phyloP scores from a whole-genome alignment of 2,329 filamentous ascomycete genomes.

The Myriosclerotinia scirpicola region DNA sequence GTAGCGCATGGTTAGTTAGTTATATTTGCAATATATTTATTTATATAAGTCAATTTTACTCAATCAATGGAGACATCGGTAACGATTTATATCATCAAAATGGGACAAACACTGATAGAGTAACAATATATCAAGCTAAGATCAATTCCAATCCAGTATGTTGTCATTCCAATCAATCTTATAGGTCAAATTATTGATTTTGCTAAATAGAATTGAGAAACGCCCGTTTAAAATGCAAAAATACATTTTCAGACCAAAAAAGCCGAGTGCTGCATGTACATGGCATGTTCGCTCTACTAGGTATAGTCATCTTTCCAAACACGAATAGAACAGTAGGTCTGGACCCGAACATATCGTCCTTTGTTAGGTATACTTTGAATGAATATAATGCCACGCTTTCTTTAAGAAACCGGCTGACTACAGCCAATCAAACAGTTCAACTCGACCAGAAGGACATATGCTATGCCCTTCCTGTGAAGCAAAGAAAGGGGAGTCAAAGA shows the following conservation, averaged over 20 bases:
- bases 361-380: not conserved
- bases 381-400: not conserved
- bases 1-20: slow-evolving; percentile 2
- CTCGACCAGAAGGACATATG: not conserved
- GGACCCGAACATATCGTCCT: slow-evolving; percentile 9
- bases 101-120: not conserved
- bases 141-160: no score
- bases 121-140: not conserved
- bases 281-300: no score
- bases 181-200: slow-evolving; percentile 12
- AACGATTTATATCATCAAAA: not conserved
- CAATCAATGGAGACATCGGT: no score
- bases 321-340: slow-evolving; percentile 10
- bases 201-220: no score
- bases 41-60: not conserved
- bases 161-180: not conserved
- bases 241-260: no score
- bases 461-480: slow-evolving; percentile 2
- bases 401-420: not conserved
- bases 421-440: slow-evolving; percentile 6
- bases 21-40: not conserved
- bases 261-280: slow-evolving; percentile 1
- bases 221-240: no score
- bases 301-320: not conserved
- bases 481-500: not conserved